A percentile compares a stretch with the other conserved stretches of the same genome.
Evolutionary conservation across 2,329 filamentous ascomycete genomes (phyloP).

Genomic region (Gremmenia infestans): DNA sequence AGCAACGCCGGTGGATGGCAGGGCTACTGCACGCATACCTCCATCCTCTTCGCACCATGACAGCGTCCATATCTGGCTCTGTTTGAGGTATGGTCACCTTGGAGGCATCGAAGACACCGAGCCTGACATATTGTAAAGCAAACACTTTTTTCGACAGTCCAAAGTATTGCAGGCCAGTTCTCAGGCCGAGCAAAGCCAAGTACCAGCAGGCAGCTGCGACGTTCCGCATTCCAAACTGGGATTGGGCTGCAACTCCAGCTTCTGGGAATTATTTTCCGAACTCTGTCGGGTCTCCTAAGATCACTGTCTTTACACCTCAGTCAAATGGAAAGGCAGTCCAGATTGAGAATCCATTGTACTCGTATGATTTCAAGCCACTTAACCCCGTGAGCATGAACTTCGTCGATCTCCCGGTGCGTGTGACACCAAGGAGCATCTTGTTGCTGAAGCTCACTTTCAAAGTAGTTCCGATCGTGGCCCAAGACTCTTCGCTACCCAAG

Average conservation of each 20-base stretch:
- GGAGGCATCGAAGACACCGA: not conserved
- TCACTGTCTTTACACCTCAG: slow-evolving; percentile 20
- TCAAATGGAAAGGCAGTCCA: slow-evolving; percentile 46
- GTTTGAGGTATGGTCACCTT: slow-evolving; percentile 42
- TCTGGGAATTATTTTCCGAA: slow-evolving; percentile 36
- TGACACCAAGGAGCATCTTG: not conserved
- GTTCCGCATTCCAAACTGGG: slow-evolving; percentile 44
- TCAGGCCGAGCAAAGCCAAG: slow-evolving; percentile 40
- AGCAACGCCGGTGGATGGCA: slow-evolving; percentile 29
- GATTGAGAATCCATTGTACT: slow-evolving; percentile 60
- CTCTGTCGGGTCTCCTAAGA: slow-evolving; percentile 14
- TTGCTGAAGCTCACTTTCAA: not conserved
- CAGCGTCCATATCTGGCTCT: slow-evolving; percentile 73
- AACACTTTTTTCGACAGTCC: slow-evolving; percentile 37
- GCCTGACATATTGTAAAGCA: slow-evolving; percentile 47
- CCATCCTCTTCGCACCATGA: slow-evolving; percentile 74
- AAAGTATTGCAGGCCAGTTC: slow-evolving; percentile 44
- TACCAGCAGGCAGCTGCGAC: slow-evolving; percentile 41
- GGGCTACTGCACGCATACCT: slow-evolving; percentile 69
- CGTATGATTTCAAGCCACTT: slow-evolving; percentile 53
- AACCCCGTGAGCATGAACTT: slow-evolving; percentile 35
- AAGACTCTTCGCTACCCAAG: slow-evolving; percentile 23
- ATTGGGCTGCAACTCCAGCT: slow-evolving; percentile 45
- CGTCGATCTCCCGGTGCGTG: slow-evolving; percentile 10
- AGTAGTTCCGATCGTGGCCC: slow-evolving; percentile 19